Conservation (phyloP, 1,139 yeast species). For the Yamadazyma triangularis region DNA sequence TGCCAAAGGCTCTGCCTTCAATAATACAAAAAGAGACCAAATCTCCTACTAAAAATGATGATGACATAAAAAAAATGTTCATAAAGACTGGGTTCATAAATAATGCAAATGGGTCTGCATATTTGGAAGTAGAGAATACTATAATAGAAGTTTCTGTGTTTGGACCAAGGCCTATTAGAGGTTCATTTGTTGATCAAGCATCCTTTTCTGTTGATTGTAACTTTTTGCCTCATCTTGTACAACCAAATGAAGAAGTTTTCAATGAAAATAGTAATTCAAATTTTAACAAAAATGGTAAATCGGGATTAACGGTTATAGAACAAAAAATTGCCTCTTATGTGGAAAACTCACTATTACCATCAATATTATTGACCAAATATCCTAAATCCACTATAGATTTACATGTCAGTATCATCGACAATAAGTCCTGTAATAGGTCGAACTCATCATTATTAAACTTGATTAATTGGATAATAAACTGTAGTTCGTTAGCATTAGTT, state of each 20-base stretch:
- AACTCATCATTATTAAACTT: conserved; percentile 30
- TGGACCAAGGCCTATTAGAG: conserved; percentile 87
- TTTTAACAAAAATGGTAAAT: conserved; percentile 21
- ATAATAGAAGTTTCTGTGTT: conserved; percentile 69
- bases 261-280: conserved; percentile 14
- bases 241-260: conserved; percentile 30
- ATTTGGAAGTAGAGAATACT: conserved; percentile 62
- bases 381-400: conserved; percentile 89
- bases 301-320: conserved; percentile 44
- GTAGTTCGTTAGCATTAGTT: conserved; percentile 68
- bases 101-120: conserved; percentile 82
- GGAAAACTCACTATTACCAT: conserved; percentile 54
- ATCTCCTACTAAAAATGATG: conserved; percentile 8
- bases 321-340: conserved; percentile 51
- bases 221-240: conserved; percentile 47
- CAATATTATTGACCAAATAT: conserved; percentile 65
- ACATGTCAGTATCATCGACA: conserved; percentile 57
- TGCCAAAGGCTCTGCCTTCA: conserved; percentile 30
- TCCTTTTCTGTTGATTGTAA: conserved; percentile 65
- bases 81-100: conserved; percentile 59
- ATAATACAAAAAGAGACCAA: conserved; percentile 2
- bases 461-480: conserved; percentile 46
- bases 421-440: conserved; percentile 24
- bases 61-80: conserved; percentile 34
- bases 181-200: conserved; percentile 68